A percentile compares a stretch with the other conserved stretches of the same genome.
Conservation (phyloP, 768 basidiomycete species). For the Termitomyces bulborhizus region DNA sequence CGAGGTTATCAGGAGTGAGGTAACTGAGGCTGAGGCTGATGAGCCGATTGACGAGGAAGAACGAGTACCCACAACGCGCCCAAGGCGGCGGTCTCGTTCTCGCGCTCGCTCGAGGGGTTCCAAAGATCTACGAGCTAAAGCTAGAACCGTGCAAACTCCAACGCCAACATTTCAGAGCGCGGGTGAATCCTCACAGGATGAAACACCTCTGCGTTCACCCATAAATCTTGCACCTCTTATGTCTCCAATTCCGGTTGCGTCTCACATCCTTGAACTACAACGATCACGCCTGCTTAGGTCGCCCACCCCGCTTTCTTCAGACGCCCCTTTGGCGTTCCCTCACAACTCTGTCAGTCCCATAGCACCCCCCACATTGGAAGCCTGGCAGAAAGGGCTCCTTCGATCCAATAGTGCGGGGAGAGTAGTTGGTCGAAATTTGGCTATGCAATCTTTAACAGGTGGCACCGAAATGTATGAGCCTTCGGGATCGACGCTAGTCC, state of each 20-base stretch:
- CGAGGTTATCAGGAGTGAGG: slow-evolving; percentile 27
- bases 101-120: slow-evolving; percentile 76
- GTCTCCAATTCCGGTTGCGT: slow-evolving; percentile 35
- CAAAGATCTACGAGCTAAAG: slow-evolving; percentile 65
- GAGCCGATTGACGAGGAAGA: slow-evolving; percentile 34
- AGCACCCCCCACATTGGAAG: slow-evolving; percentile 66
- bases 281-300: slow-evolving; percentile 41
- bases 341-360: slow-evolving; percentile 67
- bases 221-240: slow-evolving; percentile 31
- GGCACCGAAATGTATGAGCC: slow-evolving; percentile 62
- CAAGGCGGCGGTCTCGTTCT: slow-evolving; percentile 69
- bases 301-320: slow-evolving; percentile 47
- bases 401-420: slow-evolving; percentile 82
- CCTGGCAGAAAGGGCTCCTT: slow-evolving; percentile 71
- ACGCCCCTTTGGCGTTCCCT: slow-evolving; percentile 51
- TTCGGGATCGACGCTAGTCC: slow-evolving; percentile 44
- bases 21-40: slow-evolving; percentile 29
- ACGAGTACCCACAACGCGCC: slow-evolving; percentile 40
- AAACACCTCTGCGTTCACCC: slow-evolving; percentile 33
- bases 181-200: slow-evolving; percentile 72
- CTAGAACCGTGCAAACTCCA: slow-evolving; percentile 41
- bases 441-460: slow-evolving; percentile 83
- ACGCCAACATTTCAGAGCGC: slow-evolving; percentile 36
- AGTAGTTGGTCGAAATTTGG: slow-evolving; percentile 59
- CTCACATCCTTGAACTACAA: slow-evolving; percentile 54